phyloP scores from a whole-genome alignment of 2,329 filamentous ascomycete species.

The Penicillium oxalicum region DNA sequence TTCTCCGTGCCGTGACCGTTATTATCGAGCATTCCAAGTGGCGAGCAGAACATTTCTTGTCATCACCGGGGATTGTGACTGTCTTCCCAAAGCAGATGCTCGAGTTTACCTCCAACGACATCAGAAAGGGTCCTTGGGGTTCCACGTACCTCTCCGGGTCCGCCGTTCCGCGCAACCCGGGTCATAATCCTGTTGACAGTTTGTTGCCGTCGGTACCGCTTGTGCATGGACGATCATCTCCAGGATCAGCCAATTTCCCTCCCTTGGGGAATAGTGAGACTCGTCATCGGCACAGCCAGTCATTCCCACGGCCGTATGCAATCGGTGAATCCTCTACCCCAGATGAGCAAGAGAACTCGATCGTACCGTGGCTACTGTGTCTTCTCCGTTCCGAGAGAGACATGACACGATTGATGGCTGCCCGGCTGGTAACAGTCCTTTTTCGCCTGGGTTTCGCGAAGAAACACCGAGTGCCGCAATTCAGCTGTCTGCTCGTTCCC shows the following conservation, averaged over 20 bases:
- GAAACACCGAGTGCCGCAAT: conserved; percentile 56
- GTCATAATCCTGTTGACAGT: conserved; percentile 57
- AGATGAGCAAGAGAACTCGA: conserved; percentile 62
- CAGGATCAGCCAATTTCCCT: conserved; percentile 45
- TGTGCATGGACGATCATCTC: conserved; percentile 26
- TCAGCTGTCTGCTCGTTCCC: conserved; percentile 64
- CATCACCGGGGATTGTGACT: conserved; percentile 62
- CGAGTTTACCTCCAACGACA: conserved; percentile 47
- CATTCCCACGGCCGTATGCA: conserved; percentile 31
- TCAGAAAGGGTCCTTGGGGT: conserved; percentile 48
- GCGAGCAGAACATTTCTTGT: conserved; percentile 65
- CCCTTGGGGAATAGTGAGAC: conserved; percentile 44
- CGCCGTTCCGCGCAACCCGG: conserved; percentile 41
- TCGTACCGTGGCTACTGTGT: conserved; percentile 68
- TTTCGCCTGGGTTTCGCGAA: conserved; percentile 63
- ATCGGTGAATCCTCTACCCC: conserved; percentile 36
- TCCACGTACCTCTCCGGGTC: conserved; percentile 50
- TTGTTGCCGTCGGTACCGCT: conserved; percentile 52
- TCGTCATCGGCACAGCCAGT: conserved; percentile 33
- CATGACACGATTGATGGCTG: conserved; percentile 60
- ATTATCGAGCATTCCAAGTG: conserved; percentile 75
- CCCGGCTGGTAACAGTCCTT: conserved; percentile 62
- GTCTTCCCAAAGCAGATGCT: conserved; percentile 56
- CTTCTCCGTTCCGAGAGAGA: conserved; percentile 54
- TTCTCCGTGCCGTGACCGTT: conserved; percentile 70